Evolutionary conservation across 176 grass and related monocot genomes (phyloP).

Genomic region (Poa annua): DNA sequence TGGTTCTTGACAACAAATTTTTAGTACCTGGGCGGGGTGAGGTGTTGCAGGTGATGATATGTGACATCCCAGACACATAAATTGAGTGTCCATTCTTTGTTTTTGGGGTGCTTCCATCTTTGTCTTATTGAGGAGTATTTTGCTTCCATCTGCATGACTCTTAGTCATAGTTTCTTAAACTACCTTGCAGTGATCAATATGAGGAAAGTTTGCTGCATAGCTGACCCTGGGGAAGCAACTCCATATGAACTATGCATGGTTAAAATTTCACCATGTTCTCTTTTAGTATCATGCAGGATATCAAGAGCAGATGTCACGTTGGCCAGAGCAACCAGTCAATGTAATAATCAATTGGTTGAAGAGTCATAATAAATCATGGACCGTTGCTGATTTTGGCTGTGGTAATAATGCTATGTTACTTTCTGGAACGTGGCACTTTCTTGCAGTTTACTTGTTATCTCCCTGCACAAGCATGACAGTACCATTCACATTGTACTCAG

Average conservation of each 20-base stretch:
- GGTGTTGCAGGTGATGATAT: not conserved
- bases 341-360: conserved; percentile 87
- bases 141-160: not conserved
- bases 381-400: conserved; percentile 97
- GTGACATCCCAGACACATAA: conserved; percentile 18
- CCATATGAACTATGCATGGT: conserved; percentile 12
- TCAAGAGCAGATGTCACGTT: conserved; percentile 87
- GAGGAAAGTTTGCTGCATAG: not conserved
- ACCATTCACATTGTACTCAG: conserved; percentile 45
- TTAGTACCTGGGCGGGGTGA: not conserved
- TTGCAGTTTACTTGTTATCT: conserved; percentile 35
- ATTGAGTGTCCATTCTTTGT: not conserved
- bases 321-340: conserved; percentile 92
- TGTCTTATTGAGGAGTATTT: not conserved
- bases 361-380: conserved; percentile 66
- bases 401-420: conserved; percentile 55
- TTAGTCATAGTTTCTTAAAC: not conserved
- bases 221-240: not conserved
- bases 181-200: conserved; percentile 1
- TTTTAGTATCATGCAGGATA: conserved; percentile 99
- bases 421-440: conserved; percentile 1
- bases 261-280: conserved; percentile 39
- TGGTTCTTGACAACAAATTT: not conserved
- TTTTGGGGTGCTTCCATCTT: not conserved
- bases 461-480: not conserved